Percentiles rank a stretch among this genome's conserved stretches.
Conservation (phyloP, 257 asterid species). For the Nicotiana knightiana region DNA sequence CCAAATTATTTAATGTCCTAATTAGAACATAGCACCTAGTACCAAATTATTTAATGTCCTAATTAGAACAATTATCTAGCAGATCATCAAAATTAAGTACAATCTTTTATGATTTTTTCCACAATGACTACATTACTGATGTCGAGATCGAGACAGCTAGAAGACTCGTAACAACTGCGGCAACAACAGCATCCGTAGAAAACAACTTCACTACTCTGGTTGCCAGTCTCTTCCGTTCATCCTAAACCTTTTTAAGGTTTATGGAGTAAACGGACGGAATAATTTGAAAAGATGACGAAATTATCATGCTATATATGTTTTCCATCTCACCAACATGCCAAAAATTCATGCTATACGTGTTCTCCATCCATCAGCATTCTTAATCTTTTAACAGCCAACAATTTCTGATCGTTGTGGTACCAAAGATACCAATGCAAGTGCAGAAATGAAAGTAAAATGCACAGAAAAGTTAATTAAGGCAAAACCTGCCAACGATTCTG, state of each 20-base stretch:
- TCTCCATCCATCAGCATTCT: neutral
- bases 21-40: neutral
- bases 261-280: neutral
- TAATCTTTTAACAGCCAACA: neutral
- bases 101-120: neutral
- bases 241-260: neutral
- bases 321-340: neutral
- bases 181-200: neutral
- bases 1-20: neutral
- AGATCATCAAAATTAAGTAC: neutral
- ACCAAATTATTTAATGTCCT: neutral
- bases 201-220: neutral
- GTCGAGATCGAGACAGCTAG: neutral
- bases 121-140: neutral
- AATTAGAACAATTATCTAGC: neutral
- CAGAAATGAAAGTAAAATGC: neutral
- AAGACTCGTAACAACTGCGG: neutral
- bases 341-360: no score
- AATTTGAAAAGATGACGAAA: neutral
- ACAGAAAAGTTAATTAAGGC: neutral
- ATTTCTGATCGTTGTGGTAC: neutral
- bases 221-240: neutral
- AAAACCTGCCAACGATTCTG: constrained; percentile 34
- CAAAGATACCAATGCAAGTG: neutral
- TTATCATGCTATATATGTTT: neutral